A percentile compares a stretch with the other conserved stretches of the same genome.
These are phyloP conservation scores for Chaetomium globosum DNA, from an alignment of 2,329 filamentous ascomycete species.

Conservation along the genomic window DNA sequence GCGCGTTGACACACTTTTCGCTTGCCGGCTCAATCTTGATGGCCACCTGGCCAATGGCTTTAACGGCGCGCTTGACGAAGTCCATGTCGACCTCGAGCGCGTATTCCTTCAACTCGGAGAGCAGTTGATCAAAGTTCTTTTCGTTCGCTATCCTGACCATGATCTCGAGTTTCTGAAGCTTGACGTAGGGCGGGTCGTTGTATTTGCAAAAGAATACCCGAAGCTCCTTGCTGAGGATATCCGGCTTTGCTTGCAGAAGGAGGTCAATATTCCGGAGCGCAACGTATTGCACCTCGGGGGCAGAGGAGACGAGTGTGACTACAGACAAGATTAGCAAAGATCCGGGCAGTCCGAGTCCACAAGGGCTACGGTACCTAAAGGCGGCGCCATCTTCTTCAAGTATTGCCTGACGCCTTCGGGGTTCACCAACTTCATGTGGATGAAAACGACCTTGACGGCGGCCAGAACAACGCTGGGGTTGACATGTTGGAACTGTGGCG, in stretches of 20 bases:
- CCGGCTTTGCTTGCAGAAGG: constrained; percentile 90
- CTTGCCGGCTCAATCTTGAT: constrained; percentile 97
- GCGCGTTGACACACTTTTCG: constrained; percentile 91
- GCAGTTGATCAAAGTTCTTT: constrained; percentile 89
- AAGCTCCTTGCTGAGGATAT: constrained; percentile 95
- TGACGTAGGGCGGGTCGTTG: constrained; percentile 96
- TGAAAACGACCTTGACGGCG: constrained; percentile 96
- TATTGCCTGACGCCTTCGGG: constrained; percentile 80
- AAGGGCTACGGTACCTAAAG: constrained; percentile 63
- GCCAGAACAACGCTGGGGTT: constrained; percentile 95
- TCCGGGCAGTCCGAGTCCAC: constrained; percentile 35
- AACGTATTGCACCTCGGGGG: constrained; percentile 96
- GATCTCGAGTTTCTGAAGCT: constrained; percentile 96
- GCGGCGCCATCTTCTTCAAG: constrained; percentile 97
- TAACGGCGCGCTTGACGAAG: constrained; percentile 90
- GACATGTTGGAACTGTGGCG: constrained; percentile 96
- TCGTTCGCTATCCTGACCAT: constrained; percentile 99
- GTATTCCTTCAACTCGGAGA: constrained; percentile 95
- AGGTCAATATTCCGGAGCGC: constrained; percentile 95
- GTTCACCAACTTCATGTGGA: constrained; percentile 87
- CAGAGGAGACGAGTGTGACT: constrained; percentile 95
- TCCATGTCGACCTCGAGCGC: constrained; percentile 99
- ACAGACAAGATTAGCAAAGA: constrained; percentile 36
- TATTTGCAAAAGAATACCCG: constrained; percentile 99
- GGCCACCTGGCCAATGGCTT: constrained; percentile 94